A percentile compares a stretch with the other conserved stretches of the same genome.
These are phyloP conservation scores for Pelargonium fulgidum DNA, from an alignment of 441 rosid species.

Conservation along the genomic window DNA sequence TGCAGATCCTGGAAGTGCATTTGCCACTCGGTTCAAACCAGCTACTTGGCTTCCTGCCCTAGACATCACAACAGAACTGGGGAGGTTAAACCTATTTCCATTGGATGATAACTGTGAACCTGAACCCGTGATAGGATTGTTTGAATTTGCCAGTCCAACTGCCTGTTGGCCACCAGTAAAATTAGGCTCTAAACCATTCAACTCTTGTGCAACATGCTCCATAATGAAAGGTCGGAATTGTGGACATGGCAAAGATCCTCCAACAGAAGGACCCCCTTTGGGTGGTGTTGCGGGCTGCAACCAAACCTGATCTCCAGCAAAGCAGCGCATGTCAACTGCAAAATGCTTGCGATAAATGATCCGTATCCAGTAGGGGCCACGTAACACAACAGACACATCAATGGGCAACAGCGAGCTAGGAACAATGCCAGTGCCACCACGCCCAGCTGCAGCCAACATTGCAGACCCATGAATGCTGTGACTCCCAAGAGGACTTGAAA, in stretches of 20 bases:
- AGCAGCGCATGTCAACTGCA: conserved; percentile 99
- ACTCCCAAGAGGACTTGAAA: conserved; percentile 50
- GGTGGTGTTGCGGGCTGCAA: conserved; percentile 99
- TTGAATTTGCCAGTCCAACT: conserved; percentile 46
- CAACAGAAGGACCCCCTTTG: conserved; percentile 81
- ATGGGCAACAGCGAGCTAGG: conserved; percentile 95
- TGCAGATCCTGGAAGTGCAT: conserved; percentile 57
- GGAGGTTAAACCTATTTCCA: conserved; percentile 67
- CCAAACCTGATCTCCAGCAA: conserved; percentile 99
- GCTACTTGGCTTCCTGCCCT: conserved; percentile 57
- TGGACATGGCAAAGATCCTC: conserved; percentile 99
- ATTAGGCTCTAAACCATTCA: conserved; percentile 84
- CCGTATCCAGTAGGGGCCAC: conserved; percentile 97
- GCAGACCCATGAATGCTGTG: conserved; percentile 58
- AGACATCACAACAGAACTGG: conserved; percentile 52
- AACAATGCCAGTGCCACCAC: conserved; percentile 96
- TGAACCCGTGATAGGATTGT: conserved; percentile 44
- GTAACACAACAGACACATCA: conserved; percentile 96
- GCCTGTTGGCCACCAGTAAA: conserved; percentile 61
- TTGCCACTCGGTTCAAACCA: conserved; percentile 63
- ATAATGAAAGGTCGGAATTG: conserved; percentile 98
- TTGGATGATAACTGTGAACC: conserved; percentile 47
- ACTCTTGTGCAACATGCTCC: conserved; percentile 99
- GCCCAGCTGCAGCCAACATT: conserved; percentile 71
- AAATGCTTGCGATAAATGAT: conserved; percentile 90